Conservation (phyloP, 257 asterid species). For the Jacaranda copaia region DNA sequence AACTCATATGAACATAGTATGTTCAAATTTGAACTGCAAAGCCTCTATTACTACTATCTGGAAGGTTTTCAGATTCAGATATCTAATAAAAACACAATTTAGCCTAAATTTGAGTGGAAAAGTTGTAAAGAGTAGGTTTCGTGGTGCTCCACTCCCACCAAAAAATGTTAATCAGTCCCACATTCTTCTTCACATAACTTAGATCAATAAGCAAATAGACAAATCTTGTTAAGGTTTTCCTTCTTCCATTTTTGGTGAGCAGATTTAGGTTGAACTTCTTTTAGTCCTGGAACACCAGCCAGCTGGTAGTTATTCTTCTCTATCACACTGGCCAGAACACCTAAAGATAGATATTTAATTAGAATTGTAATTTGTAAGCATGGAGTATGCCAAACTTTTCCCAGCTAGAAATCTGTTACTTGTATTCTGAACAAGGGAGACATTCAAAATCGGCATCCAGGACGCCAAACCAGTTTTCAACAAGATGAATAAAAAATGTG, state of each 20-base stretch:
- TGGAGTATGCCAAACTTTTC: background rate
- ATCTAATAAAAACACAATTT: background rate
- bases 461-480: slow-evolving; percentile 4
- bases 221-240: background rate
- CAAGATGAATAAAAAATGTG: background rate
- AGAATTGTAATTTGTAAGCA: background rate
- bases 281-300: background rate
- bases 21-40: background rate
- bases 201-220: background rate
- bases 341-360: background rate
- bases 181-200: background rate
- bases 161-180: background rate
- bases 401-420: too few species aligned
- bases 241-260: background rate
- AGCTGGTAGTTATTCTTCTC: background rate
- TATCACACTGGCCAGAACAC: background rate
- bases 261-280: background rate
- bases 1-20: background rate
- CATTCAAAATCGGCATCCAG: background rate
- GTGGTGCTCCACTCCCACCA: background rate
- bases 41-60: background rate
- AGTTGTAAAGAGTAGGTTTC: background rate
- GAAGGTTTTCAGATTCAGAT: background rate
- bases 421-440: background rate
- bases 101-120: background rate